Base-by-base conservation (phyloP, 148 eudicot species). In the Rhododendron henanense region DNA sequence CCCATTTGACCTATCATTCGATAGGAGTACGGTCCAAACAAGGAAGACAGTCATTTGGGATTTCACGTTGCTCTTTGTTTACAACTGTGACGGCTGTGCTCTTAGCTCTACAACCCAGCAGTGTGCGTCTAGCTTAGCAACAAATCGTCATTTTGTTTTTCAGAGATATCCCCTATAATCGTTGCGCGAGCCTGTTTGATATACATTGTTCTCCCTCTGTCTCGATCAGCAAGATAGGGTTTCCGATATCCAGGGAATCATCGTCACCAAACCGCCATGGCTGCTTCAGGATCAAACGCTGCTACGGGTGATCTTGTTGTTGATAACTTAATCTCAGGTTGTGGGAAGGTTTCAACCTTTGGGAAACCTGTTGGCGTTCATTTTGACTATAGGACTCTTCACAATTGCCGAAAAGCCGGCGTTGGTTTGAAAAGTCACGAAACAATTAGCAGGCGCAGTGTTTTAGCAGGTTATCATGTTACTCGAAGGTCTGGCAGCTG, bases 291-390 rank as follows among this genome's bases (percentile, higher is more conserved):
- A 48, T 89, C 94, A 13, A 89, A 87, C 25, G 76, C 92, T 78
- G 90, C 93, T 41, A 78, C 96, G 35, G 93, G 92, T 53, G 98
- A 95, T 91, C 51, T 93, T 35, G 83, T 88, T 84, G 92, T 92
- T 8, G 96, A 94, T 87, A 88, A 25, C 59, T 75, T 89, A 57
- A 81, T 88, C 19, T 82, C 91, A 28, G 89, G 89, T 37, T 85
- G 89, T 83, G 93, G 94, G 55, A 91, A 82, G 87, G 88, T 87
- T 18, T 75, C 85, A 9, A 88, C 85, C 83, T 69, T 87, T 79
- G 92, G 67, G 15, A 93, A 90, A 87, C 93, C 93, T 16, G 78
- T 83, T 41, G 87, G 87, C 75, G 94, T 94, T 81, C 89, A 89
- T 90, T 95, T 91, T 85, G 87, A 85, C 53, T 90, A 90, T 90